Conservation (phyloP, 2,329 filamentous ascomycete genomes). For the Venturia oleaginea region DNA sequence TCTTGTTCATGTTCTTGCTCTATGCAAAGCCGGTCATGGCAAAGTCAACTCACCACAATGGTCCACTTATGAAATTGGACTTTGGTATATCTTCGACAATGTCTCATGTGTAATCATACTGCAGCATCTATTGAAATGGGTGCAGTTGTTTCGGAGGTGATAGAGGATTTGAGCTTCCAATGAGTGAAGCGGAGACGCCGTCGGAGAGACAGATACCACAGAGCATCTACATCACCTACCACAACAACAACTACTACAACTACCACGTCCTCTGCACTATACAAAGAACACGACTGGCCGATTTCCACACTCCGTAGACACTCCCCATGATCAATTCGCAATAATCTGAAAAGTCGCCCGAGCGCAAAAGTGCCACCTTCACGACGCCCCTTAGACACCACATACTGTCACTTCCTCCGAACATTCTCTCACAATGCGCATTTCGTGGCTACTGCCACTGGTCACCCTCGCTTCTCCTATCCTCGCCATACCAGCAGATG, state of each 20-base stretch:
- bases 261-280: too few relatives aligned
- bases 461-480: conserved; percentile 7
- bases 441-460: conserved; percentile 12
- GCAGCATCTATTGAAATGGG: too few relatives aligned
- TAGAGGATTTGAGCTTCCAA: background rate
- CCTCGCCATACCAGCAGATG: conserved; percentile 1
- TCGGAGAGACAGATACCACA: background rate
- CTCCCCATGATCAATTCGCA: background rate
- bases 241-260: background rate
- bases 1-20: too few relatives aligned
- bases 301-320: background rate
- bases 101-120: too few relatives aligned
- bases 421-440: conserved; percentile 8
- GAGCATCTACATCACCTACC: background rate
- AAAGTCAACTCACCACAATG: too few relatives aligned
- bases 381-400: background rate
- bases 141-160: background rate
- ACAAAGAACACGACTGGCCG: background rate
- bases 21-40: too few relatives aligned
- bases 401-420: background rate
- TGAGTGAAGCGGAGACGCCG: background rate
- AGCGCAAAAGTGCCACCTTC: conserved; percentile 3
- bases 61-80: too few relatives aligned
- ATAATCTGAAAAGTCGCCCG: background rate
- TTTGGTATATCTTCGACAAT: too few relatives aligned